These are phyloP conservation scores for Rusavskia elegans DNA, from an alignment of 495 filamentous ascomycete species.

Conservation along the genomic window DNA sequence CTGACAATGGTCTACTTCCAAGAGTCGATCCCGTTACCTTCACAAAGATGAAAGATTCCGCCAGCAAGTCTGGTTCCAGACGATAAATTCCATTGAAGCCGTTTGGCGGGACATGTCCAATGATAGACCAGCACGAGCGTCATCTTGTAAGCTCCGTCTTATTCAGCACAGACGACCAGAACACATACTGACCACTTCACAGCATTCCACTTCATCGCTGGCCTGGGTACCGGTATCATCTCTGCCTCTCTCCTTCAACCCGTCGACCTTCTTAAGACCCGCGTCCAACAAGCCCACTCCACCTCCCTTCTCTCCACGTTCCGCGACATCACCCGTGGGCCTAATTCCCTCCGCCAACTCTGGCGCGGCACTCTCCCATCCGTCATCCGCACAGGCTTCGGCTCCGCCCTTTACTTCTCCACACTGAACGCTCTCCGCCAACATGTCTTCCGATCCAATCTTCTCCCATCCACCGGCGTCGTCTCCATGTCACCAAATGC, in stretches of 20 bases:
- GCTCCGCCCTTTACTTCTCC: constrained; percentile 89
- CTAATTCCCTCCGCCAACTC: constrained; percentile 51
- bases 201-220: constrained; percentile 75
- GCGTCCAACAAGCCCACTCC: constrained; percentile 63
- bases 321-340: constrained; percentile 46
- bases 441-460: constrained; percentile 37
- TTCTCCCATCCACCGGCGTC: constrained; percentile 15
- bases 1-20: no score
- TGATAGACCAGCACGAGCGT: constrained; percentile 4
- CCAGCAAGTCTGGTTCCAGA: not conserved
- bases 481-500: not conserved
- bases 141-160: constrained; percentile 3
- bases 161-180: not conserved
- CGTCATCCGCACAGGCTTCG: constrained; percentile 80
- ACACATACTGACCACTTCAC: not conserved
- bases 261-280: constrained; percentile 87
- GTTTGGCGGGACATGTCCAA: constrained; percentile 7
- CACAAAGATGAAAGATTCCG: not conserved
- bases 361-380: constrained; percentile 93
- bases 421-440: constrained; percentile 70
- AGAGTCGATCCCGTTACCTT: no score
- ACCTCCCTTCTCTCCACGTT: constrained; percentile 54
- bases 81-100: not conserved
- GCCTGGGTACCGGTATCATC: constrained; percentile 69
- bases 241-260: constrained; percentile 85